Evolutionary conservation across 2,329 filamentous ascomycete genomes (phyloP), one percentile per base, ranked within the genome.

Genomic region (Xylaria sp.): DNA sequence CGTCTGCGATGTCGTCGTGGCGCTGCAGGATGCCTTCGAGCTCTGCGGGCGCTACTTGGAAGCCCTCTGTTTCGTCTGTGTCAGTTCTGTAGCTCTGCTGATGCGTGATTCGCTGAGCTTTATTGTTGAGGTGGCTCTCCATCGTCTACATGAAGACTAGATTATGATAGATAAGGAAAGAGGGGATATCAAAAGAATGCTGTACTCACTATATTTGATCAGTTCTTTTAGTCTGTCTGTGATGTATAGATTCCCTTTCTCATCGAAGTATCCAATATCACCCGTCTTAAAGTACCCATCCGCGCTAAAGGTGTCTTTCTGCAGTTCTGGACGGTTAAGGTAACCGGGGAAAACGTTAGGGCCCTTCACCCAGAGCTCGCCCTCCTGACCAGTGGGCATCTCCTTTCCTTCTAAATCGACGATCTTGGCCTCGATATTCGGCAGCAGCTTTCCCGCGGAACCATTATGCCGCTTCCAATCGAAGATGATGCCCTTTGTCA

Each of bases 211-310:
- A 72, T 86, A 87, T 75, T 87, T 87, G 76, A 90, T 90, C 65
- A 90, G 75, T 78, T 90, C 88, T 82, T 93, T 94, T 42, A 93
- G 85, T 6, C 94, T 91, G 77, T 98, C 94, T 0, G 94, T 97
- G 78, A 97, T 95, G 83, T 90, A 97, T 75, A 97, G 93, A 77
- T 97, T 93, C 35, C 92, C 92, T 59, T 92, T 85, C 54, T 86
- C 82, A 76, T 97, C 93, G 75, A 92, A 88, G 72, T 92, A 90
- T 3, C 93, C 92, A 29, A 97, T 90, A 75, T 98, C 94, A 1
- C 94, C 94, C 0, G 94, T 97, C 80, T 91, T 94, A 85, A 97
- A 97, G 83, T 90, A 98, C 0, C 93, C 93, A 72, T 97, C 93
- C 0, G 83, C 73, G 2, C 91, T 92, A 69, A 96, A 89, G 0